Conservation (phyloP, 306 rosid species). For the Trichosanthes cucumerina region DNA sequence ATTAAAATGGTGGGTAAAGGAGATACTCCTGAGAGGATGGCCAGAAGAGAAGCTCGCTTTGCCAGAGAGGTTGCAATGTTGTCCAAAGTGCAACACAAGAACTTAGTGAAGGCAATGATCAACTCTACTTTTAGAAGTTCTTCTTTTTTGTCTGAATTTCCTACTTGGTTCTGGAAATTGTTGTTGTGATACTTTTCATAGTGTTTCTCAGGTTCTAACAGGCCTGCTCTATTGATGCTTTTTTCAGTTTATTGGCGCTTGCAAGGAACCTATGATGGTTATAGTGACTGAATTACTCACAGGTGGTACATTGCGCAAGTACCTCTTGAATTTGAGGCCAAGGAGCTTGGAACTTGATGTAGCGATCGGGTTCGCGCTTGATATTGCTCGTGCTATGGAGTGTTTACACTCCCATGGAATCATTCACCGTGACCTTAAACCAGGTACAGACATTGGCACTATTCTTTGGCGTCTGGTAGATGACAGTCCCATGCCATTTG, state of each 20-base stretch:
- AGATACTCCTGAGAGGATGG: constrained; percentile 61
- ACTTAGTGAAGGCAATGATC: constrained; percentile 62
- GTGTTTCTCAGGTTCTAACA: constrained; percentile 2
- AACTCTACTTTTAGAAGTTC: not conserved
- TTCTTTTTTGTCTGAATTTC: not conserved
- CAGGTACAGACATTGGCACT: constrained; percentile 34
- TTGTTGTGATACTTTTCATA: not conserved
- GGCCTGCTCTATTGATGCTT: not conserved
- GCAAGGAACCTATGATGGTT: constrained; percentile 93
- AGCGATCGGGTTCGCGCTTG: constrained; percentile 76
- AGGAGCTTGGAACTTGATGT: constrained; percentile 52
- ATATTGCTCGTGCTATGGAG: constrained; percentile 80
- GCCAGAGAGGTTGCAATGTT: constrained; percentile 92
- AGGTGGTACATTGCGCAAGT: constrained; percentile 86
- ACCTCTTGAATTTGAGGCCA: constrained; percentile 64
- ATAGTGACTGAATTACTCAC: constrained; percentile 85
- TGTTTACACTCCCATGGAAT: constrained; percentile 91
- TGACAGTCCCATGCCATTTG: not conserved
- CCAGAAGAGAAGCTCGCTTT: constrained; percentile 67
- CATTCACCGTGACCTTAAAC: constrained; percentile 92
- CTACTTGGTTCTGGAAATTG: not conserved
- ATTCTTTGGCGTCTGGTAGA: not conserved
- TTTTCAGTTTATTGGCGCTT: constrained; percentile 86
- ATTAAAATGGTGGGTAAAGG: constrained; percentile 72
- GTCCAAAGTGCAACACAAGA: constrained; percentile 84